These are phyloP conservation scores for Psilocybe cubensis DNA, from an alignment of 768 basidiomycete genomes.

Conservation along the genomic window DNA sequence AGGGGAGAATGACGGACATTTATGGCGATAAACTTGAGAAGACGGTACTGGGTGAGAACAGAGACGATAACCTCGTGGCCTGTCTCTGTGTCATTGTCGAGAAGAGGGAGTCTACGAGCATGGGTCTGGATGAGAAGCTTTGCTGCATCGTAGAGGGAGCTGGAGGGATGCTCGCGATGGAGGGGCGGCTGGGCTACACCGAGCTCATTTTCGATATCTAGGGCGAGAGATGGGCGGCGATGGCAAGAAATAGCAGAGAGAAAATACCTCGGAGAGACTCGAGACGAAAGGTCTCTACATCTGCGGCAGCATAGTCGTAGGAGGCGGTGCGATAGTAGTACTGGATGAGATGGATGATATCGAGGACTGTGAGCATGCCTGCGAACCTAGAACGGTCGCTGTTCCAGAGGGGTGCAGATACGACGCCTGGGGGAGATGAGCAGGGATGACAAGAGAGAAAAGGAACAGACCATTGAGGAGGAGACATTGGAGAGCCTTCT, in stretches of 20 bases:
- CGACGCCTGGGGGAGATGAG: conserved; percentile 68
- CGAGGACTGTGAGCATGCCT: conserved; percentile 99
- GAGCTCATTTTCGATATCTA: conserved; percentile 93
- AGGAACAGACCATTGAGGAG: conserved; percentile 68
- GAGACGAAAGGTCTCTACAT: conserved; percentile 91
- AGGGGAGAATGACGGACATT: conserved; percentile 74
- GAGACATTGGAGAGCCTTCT: conserved; percentile 90
- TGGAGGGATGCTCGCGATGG: conserved; percentile 84
- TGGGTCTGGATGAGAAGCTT: conserved; percentile 92
- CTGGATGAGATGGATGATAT: conserved; percentile 98
- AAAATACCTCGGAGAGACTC: conserved; percentile 85
- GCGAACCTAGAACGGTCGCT: conserved; percentile 91
- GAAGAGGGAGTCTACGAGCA: conserved; percentile 90
- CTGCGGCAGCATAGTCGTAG: conserved; percentile 82
- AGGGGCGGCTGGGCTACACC: conserved; percentile 93
- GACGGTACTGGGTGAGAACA: conserved; percentile 95
- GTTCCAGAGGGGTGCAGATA: conserved; percentile 98
- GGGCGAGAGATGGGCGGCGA: conserved; percentile 10
- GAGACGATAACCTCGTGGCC: conserved; percentile 95
- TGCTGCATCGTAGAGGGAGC: conserved; percentile 89
- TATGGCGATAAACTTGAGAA: conserved; percentile 97
- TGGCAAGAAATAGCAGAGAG: conserved; percentile 5
- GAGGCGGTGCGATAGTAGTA: conserved; percentile 93
- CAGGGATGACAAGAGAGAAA: conserved; percentile 1
- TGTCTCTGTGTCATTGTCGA: conserved; percentile 92